A percentile compares a stretch with the other conserved stretches of the same genome.
These are phyloP conservation scores for Pseudoscleropodium purum DNA, from an alignment of 225 moss, liverwort and hornwort species.

Conservation along the genomic window DNA sequence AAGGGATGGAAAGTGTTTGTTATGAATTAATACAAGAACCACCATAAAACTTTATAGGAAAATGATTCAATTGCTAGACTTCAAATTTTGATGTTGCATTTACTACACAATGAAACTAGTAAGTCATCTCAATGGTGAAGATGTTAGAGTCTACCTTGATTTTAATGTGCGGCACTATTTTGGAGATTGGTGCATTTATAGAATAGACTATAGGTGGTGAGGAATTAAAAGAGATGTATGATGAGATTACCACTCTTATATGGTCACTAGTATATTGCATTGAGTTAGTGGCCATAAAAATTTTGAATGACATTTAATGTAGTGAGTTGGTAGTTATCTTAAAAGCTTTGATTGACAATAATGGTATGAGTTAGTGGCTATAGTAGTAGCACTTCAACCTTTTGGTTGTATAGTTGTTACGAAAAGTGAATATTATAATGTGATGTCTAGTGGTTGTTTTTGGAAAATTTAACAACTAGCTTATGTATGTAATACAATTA, in stretches of 20 bases:
- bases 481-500: not conserved
- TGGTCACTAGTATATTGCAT: too few species aligned
- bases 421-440: not conserved
- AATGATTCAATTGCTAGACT: too few species aligned
- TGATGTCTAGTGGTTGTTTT: not conserved
- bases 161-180: too few species aligned
- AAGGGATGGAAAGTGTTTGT: too few species aligned
- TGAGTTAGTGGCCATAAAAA: not conserved
- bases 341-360: not conserved
- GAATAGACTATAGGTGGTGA: too few species aligned
- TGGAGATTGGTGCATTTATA: too few species aligned
- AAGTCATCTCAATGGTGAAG: too few species aligned
- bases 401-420: accelerated
- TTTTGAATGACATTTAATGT: not conserved
- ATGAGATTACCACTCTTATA: not conserved
- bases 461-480: not conserved
- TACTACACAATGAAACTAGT: too few species aligned
- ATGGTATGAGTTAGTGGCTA: not conserved
- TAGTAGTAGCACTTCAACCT: not conserved
- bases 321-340: accelerated
- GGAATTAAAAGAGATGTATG: not conserved
- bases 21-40: too few species aligned
- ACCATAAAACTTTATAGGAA: too few species aligned
- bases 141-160: too few species aligned
- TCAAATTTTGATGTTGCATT: too few species aligned